Evolutionary conservation across 306 rosid genomes (phyloP).

Genomic region (Arachis hypogaea): DNA sequence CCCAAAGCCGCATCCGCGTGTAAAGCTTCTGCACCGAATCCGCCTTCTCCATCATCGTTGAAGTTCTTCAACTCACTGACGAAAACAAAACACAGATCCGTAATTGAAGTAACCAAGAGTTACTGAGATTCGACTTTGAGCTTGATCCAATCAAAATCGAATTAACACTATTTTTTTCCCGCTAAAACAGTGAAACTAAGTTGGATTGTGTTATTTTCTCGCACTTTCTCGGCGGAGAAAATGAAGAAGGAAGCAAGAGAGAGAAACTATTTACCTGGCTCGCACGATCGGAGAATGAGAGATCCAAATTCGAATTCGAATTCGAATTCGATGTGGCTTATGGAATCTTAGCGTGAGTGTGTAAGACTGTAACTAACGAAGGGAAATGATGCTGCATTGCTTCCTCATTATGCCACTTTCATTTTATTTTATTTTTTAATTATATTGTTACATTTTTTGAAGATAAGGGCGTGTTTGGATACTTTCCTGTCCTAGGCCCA

Average conservation of each 20-base stretch:
- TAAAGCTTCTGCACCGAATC: slow-evolving; percentile 85
- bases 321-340: slow-evolving; percentile 20
- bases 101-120: slow-evolving; percentile 17
- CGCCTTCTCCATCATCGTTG: slow-evolving; percentile 82
- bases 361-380: slow-evolving; percentile 25
- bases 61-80: slow-evolving; percentile 40
- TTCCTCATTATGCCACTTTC: slow-evolving; percentile 18
- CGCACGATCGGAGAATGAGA: slow-evolving; percentile 21
- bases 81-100: slow-evolving; percentile 29
- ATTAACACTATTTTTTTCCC: slow-evolving; percentile 33
- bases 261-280: slow-evolving; percentile 32
- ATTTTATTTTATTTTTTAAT: neutral
- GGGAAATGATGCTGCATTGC: slow-evolving; percentile 32
- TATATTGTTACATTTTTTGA: neutral
- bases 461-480: slow-evolving; percentile 44
- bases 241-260: slow-evolving; percentile 16
- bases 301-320: slow-evolving; percentile 31
- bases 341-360: slow-evolving; percentile 16
- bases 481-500: neutral
- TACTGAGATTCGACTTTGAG: slow-evolving; percentile 7
- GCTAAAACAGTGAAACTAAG: slow-evolving; percentile 31
- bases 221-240: slow-evolving; percentile 12
- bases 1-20: slow-evolving; percentile 92
- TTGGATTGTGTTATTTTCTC: slow-evolving; percentile 12
- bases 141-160: slow-evolving; percentile 21